A percentile compares a stretch with the other conserved stretches of the same genome.
phyloP scores from a whole-genome alignment of 1,284 basidiomycete genomes.

The Marasmius oreades region DNA sequence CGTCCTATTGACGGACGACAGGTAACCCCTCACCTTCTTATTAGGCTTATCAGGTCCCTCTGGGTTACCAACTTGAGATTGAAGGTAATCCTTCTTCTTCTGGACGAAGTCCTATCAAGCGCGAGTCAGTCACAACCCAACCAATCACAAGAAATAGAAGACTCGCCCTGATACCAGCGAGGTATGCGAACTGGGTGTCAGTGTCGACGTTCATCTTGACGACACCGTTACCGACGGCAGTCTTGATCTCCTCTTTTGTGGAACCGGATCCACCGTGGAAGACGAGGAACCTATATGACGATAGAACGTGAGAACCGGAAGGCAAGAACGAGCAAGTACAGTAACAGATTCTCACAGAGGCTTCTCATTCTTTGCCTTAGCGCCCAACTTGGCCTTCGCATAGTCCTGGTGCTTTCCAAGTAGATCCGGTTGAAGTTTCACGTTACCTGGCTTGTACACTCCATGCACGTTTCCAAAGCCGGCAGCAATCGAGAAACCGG shows the following conservation, averaged over 20 bases:
- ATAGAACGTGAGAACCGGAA: conserved; percentile 2
- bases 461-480: conserved; percentile 98
- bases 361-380: conserved; percentile 51
- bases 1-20: background rate
- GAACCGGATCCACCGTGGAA: conserved; percentile 99
- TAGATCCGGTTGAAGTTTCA: conserved; percentile 88
- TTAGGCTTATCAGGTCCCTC: conserved; percentile 94
- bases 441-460: conserved; percentile 95
- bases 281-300: conserved; percentile 78
- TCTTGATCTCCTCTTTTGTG: conserved; percentile 93
- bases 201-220: conserved; percentile 98
- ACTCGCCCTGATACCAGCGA: conserved; percentile 79
- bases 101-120: conserved; percentile 69
- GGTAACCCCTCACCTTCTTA: conserved; percentile 75
- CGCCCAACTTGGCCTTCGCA: conserved; percentile 70
- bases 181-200: conserved; percentile 92
- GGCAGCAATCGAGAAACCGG: conserved; percentile 96
- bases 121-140: conserved; percentile 4
- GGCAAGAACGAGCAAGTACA: background rate
- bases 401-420: conserved; percentile 90
- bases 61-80: conserved; percentile 90
- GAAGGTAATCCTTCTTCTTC: conserved; percentile 83
- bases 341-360: conserved; percentile 63
- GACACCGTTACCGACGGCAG: conserved; percentile 90
- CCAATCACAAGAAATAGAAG: background rate